Evolutionary conservation across 768 basidiomycete species (phyloP).

Genomic region (Galerina marginata): DNA sequence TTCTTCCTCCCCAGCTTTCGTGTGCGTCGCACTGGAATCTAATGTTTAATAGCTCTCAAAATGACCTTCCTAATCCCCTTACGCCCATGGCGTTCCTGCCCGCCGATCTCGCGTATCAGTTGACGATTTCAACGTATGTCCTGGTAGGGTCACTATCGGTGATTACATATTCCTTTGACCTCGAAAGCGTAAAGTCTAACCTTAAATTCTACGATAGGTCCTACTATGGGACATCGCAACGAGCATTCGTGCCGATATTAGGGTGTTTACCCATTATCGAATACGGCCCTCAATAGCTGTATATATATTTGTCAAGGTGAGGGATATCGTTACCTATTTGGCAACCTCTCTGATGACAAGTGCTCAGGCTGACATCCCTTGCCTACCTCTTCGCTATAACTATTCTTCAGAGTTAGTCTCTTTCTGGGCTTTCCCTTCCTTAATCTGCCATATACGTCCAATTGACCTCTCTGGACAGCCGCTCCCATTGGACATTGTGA

Average conservation of each 20-base stretch:
- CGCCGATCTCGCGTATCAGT: conserved; percentile 6
- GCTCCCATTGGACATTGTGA: conserved; percentile 11
- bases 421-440: neutral
- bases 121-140: conserved; percentile 4
- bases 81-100: conserved; percentile 12
- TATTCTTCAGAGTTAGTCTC: conserved; percentile 8
- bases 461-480: neutral
- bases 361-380: conserved; percentile 3
- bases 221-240: neutral
- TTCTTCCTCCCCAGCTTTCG: too few relatives aligned
- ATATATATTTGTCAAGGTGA: conserved; percentile 30
- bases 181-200: neutral
- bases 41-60: too few relatives aligned
- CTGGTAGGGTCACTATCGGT: conserved; percentile 3
- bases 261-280: conserved; percentile 21
- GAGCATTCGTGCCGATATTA: conserved; percentile 18
- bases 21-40: too few relatives aligned
- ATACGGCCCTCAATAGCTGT: conserved; percentile 24
- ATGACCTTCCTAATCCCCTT: conserved; percentile 3
- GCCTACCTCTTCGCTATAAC: conserved; percentile 3
- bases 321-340: neutral
- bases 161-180: neutral
- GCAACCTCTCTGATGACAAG: neutral
- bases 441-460: neutral
- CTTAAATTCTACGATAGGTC: neutral